These are phyloP conservation scores for Fusarium avenaceum DNA, from an alignment of 2,329 filamentous ascomycete genomes.

Conservation along the genomic window DNA sequence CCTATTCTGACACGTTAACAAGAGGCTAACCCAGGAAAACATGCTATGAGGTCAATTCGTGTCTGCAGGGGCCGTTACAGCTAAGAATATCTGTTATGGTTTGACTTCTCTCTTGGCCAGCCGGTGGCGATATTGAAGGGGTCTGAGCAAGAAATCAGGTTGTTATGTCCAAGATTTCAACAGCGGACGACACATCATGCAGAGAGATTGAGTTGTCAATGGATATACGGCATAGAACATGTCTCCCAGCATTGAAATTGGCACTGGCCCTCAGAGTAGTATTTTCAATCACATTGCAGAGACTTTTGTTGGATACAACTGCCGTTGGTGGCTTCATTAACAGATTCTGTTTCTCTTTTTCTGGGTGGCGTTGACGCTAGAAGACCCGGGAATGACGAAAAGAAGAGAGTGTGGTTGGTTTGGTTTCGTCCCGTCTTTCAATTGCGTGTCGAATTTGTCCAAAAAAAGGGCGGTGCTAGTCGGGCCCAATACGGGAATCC, in stretches of 20 bases:
- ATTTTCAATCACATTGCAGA: neutral
- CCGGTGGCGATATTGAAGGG: constrained; percentile 35
- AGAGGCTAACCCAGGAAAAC: constrained; percentile 14
- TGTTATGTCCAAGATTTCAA: constrained; percentile 7
- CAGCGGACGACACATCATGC: constrained; percentile 3
- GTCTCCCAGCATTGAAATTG: too few species aligned
- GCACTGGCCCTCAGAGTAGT: too few species aligned
- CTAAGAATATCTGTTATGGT: neutral
- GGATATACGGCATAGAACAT: too few species aligned
- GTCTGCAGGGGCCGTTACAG: constrained; percentile 12
- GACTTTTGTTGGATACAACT: neutral
- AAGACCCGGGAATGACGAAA: constrained; percentile 27
- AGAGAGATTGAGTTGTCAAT: neutral
- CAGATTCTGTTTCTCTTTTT: constrained; percentile 13
- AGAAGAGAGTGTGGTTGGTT: constrained; percentile 13
- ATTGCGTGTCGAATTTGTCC: constrained; percentile 28
- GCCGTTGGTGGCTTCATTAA: constrained; percentile 9
- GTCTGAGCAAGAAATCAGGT: neutral
- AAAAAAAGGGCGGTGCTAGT: constrained; percentile 22
- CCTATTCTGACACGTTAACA: constrained; percentile 9
- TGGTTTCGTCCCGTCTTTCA: constrained; percentile 35
- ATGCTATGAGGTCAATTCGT: constrained; percentile 6
- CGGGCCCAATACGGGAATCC: constrained; percentile 17
- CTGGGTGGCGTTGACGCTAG: constrained; percentile 39
- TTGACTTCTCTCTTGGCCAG: constrained; percentile 1